phyloP scores from a whole-genome alignment of 2,329 filamentous ascomycete species.

The Fusarium scirpi region DNA sequence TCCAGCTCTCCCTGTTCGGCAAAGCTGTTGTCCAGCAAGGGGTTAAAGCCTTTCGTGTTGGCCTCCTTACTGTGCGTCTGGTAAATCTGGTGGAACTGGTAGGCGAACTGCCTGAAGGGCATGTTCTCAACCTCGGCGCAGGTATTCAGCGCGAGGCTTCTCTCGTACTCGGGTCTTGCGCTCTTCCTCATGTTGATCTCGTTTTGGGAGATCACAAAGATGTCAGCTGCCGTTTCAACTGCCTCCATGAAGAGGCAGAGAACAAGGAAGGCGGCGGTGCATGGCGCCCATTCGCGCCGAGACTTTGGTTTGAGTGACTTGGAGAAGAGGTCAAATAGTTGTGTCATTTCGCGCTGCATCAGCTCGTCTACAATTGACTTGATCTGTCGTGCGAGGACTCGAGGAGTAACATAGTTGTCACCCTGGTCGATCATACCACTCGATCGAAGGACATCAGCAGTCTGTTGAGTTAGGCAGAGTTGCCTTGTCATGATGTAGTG shows the following conservation, averaged over 20 bases:
- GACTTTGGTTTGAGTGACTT: slow-evolving; percentile 67
- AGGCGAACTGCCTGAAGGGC: slow-evolving; percentile 70
- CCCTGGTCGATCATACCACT: slow-evolving; percentile 60
- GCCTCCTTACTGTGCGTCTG: slow-evolving; percentile 66
- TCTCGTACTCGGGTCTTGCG: slow-evolving; percentile 54
- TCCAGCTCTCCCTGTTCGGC: slow-evolving; percentile 61
- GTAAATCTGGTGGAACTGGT: slow-evolving; percentile 70
- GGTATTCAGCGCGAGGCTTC: slow-evolving; percentile 59
- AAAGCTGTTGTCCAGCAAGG: slow-evolving; percentile 61
- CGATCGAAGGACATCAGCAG: slow-evolving; percentile 56
- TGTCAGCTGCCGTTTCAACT: slow-evolving; percentile 65
- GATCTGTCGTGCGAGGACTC: slow-evolving; percentile 67
- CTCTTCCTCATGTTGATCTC: slow-evolving; percentile 60
- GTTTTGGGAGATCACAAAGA: slow-evolving; percentile 64
- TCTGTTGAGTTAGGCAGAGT: slow-evolving; percentile 62
- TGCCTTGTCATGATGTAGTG: slow-evolving; percentile 69
- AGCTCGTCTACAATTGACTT: slow-evolving; percentile 69
- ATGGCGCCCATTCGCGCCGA: slow-evolving; percentile 67
- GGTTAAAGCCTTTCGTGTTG: slow-evolving; percentile 65
- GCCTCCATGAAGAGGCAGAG: slow-evolving; percentile 70
- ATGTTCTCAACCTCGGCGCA: slow-evolving; percentile 67
- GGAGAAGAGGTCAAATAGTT: slow-evolving; percentile 65
- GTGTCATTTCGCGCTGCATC: slow-evolving; percentile 63
- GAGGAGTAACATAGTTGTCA: slow-evolving; percentile 61
- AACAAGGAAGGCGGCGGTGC: slow-evolving; percentile 67